Evolutionary conservation across 1,284 basidiomycete species (phyloP), one percentile per base, ranked within the genome.

Genomic region (Ceratobasidium sp.): DNA sequence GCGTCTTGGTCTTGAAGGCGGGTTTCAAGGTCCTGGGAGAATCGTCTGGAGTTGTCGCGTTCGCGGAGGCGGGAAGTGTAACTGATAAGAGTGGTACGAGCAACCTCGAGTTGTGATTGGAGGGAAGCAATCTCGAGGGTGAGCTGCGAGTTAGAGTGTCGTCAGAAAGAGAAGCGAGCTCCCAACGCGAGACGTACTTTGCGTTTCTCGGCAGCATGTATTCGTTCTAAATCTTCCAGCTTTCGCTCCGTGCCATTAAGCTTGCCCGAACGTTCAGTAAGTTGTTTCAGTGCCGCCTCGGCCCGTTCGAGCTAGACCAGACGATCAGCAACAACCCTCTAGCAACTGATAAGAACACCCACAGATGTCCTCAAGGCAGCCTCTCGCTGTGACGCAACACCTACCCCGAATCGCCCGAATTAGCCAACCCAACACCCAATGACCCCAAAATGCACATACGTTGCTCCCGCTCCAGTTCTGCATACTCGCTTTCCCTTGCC

Each of bases 151-250:
- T 70, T 59, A 45, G 18, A 41, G 52, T 16, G 2, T 30, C 1
- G 21, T 57, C 12, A 36, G 34, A 16, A 23, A 52, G 71, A 23
- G 67, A 72, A 61, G 30, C n/a, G 52, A 55, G 18, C n/a, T 39
- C 23, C 60, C 0, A 23, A 12, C 41, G 21, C 1, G 48, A 36
- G 30, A 82, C 88, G 76, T 77, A 91, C 91, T 50, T 82, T 73
- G 81, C 84, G 88, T 84, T 91, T 92, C 74, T 84, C 86, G 10
- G 92, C 89, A 34, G 83, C 79, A 76, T 91, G 89, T 28, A 89
- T 78, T 71, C 80, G 80, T 79, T 92, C 89, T 14, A 92, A 78
- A 18, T 91, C 87, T 45, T 91, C 88, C 0, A 92, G 83, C 76
- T 89, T 89, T 75, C 83, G 84, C 78, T 90, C 86, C 9, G 92